Percentiles rank a stretch among this genome's conserved stretches.
Conservation (phyloP, 1,284 basidiomycete species). For the Boletellus deceptivus region DNA sequence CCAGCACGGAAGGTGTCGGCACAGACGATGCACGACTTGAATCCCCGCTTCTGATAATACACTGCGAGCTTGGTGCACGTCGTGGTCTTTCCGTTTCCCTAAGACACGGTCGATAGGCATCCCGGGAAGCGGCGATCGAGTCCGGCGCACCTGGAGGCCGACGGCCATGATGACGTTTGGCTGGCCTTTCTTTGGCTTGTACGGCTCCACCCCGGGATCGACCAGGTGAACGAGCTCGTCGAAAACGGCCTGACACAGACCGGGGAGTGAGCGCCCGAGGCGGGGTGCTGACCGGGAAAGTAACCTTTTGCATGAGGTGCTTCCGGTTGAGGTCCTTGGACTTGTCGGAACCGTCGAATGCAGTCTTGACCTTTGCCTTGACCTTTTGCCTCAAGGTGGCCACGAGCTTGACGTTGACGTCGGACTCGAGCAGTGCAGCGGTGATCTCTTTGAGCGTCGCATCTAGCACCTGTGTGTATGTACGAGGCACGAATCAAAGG, state of each 20-base stretch:
- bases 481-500: slow-evolving; percentile 17
- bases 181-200: slow-evolving; percentile 96
- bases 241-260: slow-evolving; percentile 75
- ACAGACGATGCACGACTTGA: slow-evolving; percentile 98
- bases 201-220: slow-evolving; percentile 92
- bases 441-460: slow-evolving; percentile 94
- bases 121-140: slow-evolving; percentile 4
- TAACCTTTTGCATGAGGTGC: slow-evolving; percentile 86
- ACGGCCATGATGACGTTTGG: slow-evolving; percentile 97
- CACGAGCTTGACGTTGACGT: slow-evolving; percentile 98
- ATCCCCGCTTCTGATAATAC: slow-evolving; percentile 95
- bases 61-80: slow-evolving; percentile 98
- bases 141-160: slow-evolving; percentile 74
- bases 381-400: slow-evolving; percentile 86
- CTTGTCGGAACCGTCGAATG: slow-evolving; percentile 72
- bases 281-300: not conserved
- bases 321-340: slow-evolving; percentile 81
- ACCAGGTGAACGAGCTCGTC: slow-evolving; percentile 96
- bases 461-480: slow-evolving; percentile 83
- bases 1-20: slow-evolving; percentile 99
- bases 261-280: slow-evolving; percentile 5
- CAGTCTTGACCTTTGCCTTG: slow-evolving; percentile 80
- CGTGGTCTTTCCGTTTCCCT: slow-evolving; percentile 98
- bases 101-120: slow-evolving; percentile 11
- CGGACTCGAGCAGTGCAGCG: slow-evolving; percentile 90